Evolutionary conservation across 768 basidiomycete genomes (phyloP).

Genomic region (Leccinellum rugosiceps): DNA sequence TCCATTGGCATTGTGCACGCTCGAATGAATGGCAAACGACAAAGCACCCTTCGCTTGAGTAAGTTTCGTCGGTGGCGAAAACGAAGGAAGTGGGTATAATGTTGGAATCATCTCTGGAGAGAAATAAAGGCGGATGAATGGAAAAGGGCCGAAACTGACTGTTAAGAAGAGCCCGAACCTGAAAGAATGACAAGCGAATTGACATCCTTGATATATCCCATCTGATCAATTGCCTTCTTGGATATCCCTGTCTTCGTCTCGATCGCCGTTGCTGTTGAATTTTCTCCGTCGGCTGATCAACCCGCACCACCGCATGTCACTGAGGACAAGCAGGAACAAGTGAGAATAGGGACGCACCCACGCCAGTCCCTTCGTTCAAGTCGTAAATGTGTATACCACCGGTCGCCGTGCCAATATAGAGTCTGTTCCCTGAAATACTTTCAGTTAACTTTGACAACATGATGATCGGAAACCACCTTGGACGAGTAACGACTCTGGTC

Average conservation of each 20-base stretch:
- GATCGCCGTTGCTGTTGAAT: conserved; percentile 35
- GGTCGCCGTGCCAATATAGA: conserved; percentile 61
- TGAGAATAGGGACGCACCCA: conserved; percentile 30
- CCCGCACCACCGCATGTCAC: conserved; percentile 1
- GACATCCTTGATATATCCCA: conserved; percentile 82
- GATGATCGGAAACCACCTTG: conserved; percentile 20
- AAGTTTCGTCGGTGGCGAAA: conserved; percentile 69
- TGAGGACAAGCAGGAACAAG: conserved; percentile 25
- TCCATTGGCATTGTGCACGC: conserved; percentile 44
- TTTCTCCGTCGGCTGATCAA: conserved; percentile 5
- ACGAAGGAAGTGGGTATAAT: conserved; percentile 70
- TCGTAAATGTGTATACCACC: conserved; percentile 56
- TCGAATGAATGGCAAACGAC: conserved; percentile 74
- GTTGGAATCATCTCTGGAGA: conserved; percentile 66
- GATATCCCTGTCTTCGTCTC: conserved; percentile 67
- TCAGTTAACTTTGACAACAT: background rate
- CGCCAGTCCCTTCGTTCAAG: conserved; percentile 38
- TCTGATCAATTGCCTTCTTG: conserved; percentile 77
- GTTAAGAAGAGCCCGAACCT: conserved; percentile 45
- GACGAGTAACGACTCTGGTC: conserved; percentile 31
- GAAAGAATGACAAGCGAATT: conserved; percentile 82
- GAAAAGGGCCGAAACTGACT: background rate
- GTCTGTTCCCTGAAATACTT: conserved; percentile 37
- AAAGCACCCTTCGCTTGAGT: conserved; percentile 77
- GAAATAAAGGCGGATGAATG: conserved; percentile 1